Conservation (phyloP, 2,329 filamentous ascomycete species). For the Monilinia polystroma region DNA sequence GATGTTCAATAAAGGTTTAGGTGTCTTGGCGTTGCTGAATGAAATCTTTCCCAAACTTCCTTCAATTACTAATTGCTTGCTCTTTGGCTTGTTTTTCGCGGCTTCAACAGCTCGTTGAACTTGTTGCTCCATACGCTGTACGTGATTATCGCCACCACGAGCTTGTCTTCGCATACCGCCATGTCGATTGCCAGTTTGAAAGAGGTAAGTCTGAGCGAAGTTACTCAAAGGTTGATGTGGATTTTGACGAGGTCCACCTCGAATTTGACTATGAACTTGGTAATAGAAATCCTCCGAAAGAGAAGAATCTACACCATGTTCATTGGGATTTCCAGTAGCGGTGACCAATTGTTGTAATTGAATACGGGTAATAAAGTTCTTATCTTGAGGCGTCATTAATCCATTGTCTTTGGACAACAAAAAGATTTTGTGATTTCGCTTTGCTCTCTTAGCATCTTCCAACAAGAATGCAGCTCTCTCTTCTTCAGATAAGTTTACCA, state of each 20-base stretch:
- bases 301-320: slow-evolving; percentile 75
- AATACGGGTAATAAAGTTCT: slow-evolving; percentile 98
- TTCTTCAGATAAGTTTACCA: slow-evolving; percentile 76
- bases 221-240: slow-evolving; percentile 91
- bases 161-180: slow-evolving; percentile 72
- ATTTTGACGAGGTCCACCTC: slow-evolving; percentile 83
- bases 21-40: slow-evolving; percentile 98
- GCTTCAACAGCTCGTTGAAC: slow-evolving; percentile 96
- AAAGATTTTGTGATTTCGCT: slow-evolving; percentile 98
- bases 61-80: slow-evolving; percentile 93
- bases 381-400: slow-evolving; percentile 97
- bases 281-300: slow-evolving; percentile 97
- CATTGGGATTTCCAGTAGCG: slow-evolving; percentile 82
- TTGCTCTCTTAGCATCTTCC: slow-evolving; percentile 91
- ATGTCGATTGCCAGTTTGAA: slow-evolving; percentile 86
- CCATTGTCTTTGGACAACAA: slow-evolving; percentile 91
- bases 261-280: slow-evolving; percentile 93
- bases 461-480: slow-evolving; percentile 81
- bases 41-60: slow-evolving; percentile 97
- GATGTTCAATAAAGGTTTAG: slow-evolving; percentile 91
- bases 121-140: slow-evolving; percentile 99
- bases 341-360: slow-evolving; percentile 94
- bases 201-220: slow-evolving; percentile 96
- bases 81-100: slow-evolving; percentile 96
- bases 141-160: slow-evolving; percentile 89